Percentiles rank a stretch among this genome's conserved stretches.
phyloP scores from a whole-genome alignment of 306 rosid species.

The Cicer bijugum region DNA sequence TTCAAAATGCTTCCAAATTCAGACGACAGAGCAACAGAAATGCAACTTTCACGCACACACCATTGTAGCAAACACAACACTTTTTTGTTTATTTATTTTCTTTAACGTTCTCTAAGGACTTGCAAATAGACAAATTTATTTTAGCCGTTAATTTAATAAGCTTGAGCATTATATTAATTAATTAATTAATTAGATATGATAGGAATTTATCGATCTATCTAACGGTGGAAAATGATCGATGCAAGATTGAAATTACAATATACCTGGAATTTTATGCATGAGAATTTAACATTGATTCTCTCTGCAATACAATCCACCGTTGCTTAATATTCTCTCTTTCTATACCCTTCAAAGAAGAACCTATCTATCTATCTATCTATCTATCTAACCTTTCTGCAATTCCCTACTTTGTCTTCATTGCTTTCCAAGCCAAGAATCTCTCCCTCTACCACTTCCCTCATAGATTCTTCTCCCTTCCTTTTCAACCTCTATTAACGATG shows the following conservation, averaged over 20 bases:
- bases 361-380: constrained; percentile 24
- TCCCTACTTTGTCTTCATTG: constrained; percentile 57
- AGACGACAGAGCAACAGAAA: constrained; percentile 2
- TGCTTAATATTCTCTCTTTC: constrained; percentile 56
- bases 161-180: too few relatives aligned
- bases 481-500: constrained; percentile 64
- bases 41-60: too few relatives aligned
- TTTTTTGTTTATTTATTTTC: too few relatives aligned
- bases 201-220: too few relatives aligned
- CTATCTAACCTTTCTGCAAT: constrained; percentile 43
- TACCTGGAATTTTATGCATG: constrained; percentile 32
- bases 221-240: too few relatives aligned
- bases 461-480: constrained; percentile 59
- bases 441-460: constrained; percentile 55
- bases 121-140: too few relatives aligned
- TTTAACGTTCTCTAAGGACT: too few relatives aligned
- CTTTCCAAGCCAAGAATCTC: constrained; percentile 87
- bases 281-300: constrained; percentile 41
- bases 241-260: too few relatives aligned
- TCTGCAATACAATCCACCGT: constrained; percentile 60
- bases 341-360: constrained; percentile 52
- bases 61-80: too few relatives aligned
- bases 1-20: constrained; percentile 42
- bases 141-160: too few relatives aligned
- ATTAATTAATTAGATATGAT: too few relatives aligned